Evolutionary conservation across 371 early-diverging fungal genomes (phyloP), one percentile per base, ranked within the genome.

Genomic region (Gilbertella persicaria): DNA sequence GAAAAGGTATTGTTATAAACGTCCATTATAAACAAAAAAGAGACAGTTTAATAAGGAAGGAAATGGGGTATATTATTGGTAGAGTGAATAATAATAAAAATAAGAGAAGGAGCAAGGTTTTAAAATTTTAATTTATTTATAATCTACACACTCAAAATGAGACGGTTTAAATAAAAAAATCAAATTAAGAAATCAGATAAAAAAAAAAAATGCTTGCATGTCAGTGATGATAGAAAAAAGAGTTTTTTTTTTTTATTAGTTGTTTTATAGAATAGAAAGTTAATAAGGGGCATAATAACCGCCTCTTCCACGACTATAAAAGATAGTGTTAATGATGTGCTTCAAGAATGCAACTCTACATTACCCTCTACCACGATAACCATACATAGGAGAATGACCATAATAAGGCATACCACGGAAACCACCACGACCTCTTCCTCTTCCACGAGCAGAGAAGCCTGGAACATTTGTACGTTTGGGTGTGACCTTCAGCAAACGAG

Each of bases 401-500:
- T 73, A 75, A 44, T 69, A 73, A 47, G 40, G 30, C 55, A 43
- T 47, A 17, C 90, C 89, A 35, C 90, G 78, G 30, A 83, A 78
- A 19, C 86, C 76, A 13, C 58, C 58, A 37, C 64, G 50, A 8
- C 86, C 88, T 47, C 90, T 76, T 29, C 91, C 91, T 40, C 92
- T 79, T 7, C 90, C 88, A 39, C 89, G 82, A 26, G 75, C 69
- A 37, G 78, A 70, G 69, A 93, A 82, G 9, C 91, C 92, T 12
- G 96, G 97, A n/a, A 98, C 74, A 58, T 98, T 98, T 51, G 98
- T 97, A 44, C 99, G 91, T 79, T 98, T 98, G 14, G 94, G 49
- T 41, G 42, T 55, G 42, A 90, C 92, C 82, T 96, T 95, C 45
- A 98, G 71, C 37, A 86, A 70, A 48, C 98, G 85, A 17, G 90